These are phyloP conservation scores for Pleurozium schreberi DNA, from an alignment of 225 moss, liverwort and hornwort species.

Conservation along the genomic window DNA sequence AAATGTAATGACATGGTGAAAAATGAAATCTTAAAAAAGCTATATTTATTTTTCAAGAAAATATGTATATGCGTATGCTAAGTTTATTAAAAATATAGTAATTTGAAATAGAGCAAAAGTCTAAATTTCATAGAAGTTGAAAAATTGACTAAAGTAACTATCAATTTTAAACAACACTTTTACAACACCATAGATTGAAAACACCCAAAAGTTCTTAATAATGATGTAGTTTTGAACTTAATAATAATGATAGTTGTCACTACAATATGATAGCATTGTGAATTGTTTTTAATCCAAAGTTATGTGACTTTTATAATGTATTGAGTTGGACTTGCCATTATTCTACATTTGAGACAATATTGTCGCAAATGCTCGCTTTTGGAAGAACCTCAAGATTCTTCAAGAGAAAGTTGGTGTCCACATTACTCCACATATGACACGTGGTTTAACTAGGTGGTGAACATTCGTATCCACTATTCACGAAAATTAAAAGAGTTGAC, in stretches of 20 bases:
- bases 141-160: background rate
- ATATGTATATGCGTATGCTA: too few relatives aligned
- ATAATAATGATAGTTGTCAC: background rate
- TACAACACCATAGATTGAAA: rapidly evolving
- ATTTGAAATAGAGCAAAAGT: rapidly evolving
- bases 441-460: constrained; percentile 30
- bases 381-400: background rate
- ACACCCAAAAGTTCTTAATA: background rate
- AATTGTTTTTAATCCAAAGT: background rate
- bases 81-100: background rate
- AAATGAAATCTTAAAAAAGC: background rate
- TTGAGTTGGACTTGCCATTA: background rate
- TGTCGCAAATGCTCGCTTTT: background rate
- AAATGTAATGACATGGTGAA: background rate
- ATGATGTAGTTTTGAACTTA: background rate
- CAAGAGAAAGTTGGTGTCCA: background rate
- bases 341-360: background rate
- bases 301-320: background rate
- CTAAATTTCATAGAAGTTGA: background rate
- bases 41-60: background rate
- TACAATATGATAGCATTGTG: background rate
- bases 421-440: background rate
- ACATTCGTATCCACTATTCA: constrained; percentile 46
- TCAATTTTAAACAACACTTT: background rate
- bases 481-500: constrained; percentile 54